Base-by-base conservation (phyloP, 306 rosid genomes). In the Cicer chorassanicum region DNA sequence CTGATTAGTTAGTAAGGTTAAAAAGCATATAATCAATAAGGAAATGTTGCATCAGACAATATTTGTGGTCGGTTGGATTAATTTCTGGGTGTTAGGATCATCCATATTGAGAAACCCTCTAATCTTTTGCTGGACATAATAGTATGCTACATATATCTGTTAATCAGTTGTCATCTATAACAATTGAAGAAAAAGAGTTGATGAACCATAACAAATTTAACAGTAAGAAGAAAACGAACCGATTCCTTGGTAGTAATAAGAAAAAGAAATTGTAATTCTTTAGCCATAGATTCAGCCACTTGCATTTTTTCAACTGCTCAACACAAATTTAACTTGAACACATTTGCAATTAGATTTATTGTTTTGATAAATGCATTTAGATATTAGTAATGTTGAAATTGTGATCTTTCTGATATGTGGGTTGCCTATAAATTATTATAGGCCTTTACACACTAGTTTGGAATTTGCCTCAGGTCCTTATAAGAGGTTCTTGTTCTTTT, bases 91-190 rank as follows among this genome's bases (percentile, higher is more conserved):
- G 38, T 65, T 65, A 65, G 38, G 34, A 18, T 21, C 70, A 42
- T 65, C 53, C 54, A 39, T 62, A 40, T 38, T 2, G 78, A 43
- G 11, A 61, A 78, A 78, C 41, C n/a, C 57, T 57, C 36, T 50
- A 6, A 14, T 62, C 13, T 48, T 40, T 61, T 39, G 56, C 42
- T 9, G 65, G 48, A 39, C 1, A 40, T 62, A 54, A 63, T 53
- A 51, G 18, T 63, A 50, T 41, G 65, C 63, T 34, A 19, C 64
- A 43, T 72, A 12, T 72, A 12, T 62, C 2, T 63, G 34, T 55
- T 42, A 9, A 39, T 21, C 61, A 44, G 1, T 64, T 11, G 62
- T 36, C 24, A 44, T 64, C 19, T 12, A 36, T 19, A 46, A 49
- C 70, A 65, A 55, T 43, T 9, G 2, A 65, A 56, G 18, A 4